A percentile compares a stretch with the other conserved stretches of the same genome.
Evolutionary conservation across 805 yeast genomes (phyloP).

Genomic region (Pichia gijzeniarum): DNA sequence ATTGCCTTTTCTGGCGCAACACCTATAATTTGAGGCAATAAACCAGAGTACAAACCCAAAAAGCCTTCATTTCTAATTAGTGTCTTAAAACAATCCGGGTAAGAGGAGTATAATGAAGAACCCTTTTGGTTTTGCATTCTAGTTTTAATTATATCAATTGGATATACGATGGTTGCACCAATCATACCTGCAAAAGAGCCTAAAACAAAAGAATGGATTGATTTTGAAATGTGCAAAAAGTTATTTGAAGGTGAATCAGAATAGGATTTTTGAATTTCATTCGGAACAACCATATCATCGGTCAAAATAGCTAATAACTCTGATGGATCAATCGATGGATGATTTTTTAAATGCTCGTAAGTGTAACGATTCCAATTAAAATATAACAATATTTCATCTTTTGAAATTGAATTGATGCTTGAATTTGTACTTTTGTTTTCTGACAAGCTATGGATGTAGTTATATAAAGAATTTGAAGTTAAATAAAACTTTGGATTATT

Average conservation of each 20-base stretch:
- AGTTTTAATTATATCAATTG: conserved; percentile 92
- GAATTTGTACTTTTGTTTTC: conserved; percentile 1
- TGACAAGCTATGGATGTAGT: conserved; percentile 18
- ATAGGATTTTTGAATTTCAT: conserved; percentile 19
- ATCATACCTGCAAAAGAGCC: conserved; percentile 97
- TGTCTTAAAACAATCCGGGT: conserved; percentile 79
- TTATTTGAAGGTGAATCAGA: conserved; percentile 40
- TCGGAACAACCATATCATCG: conserved; percentile 39
- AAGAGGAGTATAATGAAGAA: conserved; percentile 63
- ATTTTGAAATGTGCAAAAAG: conserved; percentile 68
- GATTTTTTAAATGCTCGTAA: conserved; percentile 20
- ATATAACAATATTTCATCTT: conserved; percentile 28
- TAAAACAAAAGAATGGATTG: conserved; percentile 76
- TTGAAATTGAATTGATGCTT: conserved; percentile 14
- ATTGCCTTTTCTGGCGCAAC: conserved; percentile 99
- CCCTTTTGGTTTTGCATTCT: conserved; percentile 95
- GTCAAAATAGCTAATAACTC: conserved; percentile 38
- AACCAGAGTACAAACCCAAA: conserved; percentile 83
- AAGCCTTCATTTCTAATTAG: conserved; percentile 74
- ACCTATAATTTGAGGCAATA: conserved; percentile 90
- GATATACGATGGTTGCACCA: conserved; percentile 97
- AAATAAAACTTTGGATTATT: conserved; percentile 13
- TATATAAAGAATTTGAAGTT: conserved; percentile 21
- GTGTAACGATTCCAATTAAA: conserved; percentile 32
- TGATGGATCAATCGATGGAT: conserved; percentile 25